Evolutionary conservation across 768 basidiomycete genomes (phyloP).

Genomic region (Lentinus brumalis): DNA sequence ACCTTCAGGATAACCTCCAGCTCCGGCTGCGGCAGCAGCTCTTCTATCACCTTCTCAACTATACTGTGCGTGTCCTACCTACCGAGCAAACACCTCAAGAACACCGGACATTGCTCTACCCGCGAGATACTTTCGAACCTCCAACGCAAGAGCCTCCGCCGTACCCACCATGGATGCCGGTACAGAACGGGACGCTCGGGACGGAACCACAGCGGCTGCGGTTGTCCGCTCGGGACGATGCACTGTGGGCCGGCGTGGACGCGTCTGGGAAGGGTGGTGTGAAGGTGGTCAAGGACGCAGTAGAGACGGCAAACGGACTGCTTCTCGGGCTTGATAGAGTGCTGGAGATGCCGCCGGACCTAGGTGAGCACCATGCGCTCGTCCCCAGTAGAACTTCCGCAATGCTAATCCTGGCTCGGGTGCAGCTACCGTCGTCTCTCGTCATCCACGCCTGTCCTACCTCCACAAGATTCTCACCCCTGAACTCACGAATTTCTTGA

Average conservation of each 20-base stretch:
- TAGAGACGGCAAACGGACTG: constrained; percentile 72
- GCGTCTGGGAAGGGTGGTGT: constrained; percentile 78
- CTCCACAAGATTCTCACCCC: constrained; percentile 72
- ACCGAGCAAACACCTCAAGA: constrained; percentile 42
- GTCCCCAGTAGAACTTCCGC: not conserved
- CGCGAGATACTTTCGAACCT: constrained; percentile 56
- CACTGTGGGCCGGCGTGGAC: constrained; percentile 70
- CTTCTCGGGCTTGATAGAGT: constrained; percentile 76
- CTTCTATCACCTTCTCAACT: constrained; percentile 92
- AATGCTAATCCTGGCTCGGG: not conserved
- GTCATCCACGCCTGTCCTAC: constrained; percentile 67
- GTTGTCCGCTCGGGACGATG: constrained; percentile 50
- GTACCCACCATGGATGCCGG: constrained; percentile 82
- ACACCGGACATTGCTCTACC: constrained; percentile 70
- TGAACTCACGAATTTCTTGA: constrained; percentile 57
- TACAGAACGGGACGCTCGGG: constrained; percentile 80
- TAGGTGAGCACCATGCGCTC: constrained; percentile 53
- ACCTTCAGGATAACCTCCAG: constrained; percentile 75
- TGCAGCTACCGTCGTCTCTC: constrained; percentile 60
- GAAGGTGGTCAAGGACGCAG: constrained; percentile 56
- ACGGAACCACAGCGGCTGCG: constrained; percentile 82
- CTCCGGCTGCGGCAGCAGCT: constrained; percentile 86
- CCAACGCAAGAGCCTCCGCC: constrained; percentile 73
- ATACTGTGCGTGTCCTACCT: constrained; percentile 55
- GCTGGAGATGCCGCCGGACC: constrained; percentile 69